Percentiles rank a stretch among this genome's conserved stretches.
phyloP scores from a whole-genome alignment of 192 early-diverging fungal species.

The Coemansia sp. region DNA sequence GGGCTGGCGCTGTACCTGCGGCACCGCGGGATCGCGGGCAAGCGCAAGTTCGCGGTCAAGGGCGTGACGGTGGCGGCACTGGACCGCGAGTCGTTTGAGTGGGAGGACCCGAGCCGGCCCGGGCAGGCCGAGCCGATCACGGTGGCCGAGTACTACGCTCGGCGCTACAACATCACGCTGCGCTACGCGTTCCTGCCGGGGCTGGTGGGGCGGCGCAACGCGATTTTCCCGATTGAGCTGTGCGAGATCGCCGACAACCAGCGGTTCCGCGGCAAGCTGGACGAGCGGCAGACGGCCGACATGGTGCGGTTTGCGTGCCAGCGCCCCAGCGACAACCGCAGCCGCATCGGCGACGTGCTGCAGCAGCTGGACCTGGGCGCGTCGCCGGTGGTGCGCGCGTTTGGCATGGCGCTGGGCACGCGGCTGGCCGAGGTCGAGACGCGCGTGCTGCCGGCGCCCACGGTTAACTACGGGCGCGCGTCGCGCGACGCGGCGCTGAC shows the following conservation, averaged over 20 bases:
- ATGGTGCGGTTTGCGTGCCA: constrained; percentile 94
- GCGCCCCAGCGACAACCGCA: constrained; percentile 74
- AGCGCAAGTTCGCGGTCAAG: constrained; percentile 68
- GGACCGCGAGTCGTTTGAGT: constrained; percentile 66
- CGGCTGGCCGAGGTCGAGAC: constrained; percentile 69
- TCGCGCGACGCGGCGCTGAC: constrained; percentile 51
- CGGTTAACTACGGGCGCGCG: constrained; percentile 58
- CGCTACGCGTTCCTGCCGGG: constrained; percentile 78
- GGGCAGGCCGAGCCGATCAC: constrained; percentile 56
- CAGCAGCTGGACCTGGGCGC: constrained; percentile 58
- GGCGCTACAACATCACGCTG: constrained; percentile 67
- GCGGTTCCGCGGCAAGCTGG: constrained; percentile 75
- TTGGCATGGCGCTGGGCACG: constrained; percentile 64
- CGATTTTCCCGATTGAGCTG: constrained; percentile 87
- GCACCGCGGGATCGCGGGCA: constrained; percentile 57
- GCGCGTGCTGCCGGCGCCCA: constrained; percentile 75
- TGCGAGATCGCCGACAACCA: constrained; percentile 81
- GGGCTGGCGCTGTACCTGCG: constrained; percentile 54
- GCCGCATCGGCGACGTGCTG: constrained; percentile 74
- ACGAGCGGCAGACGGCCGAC: constrained; percentile 83
- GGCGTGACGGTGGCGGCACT: constrained; percentile 67
- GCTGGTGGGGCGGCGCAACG: constrained; percentile 65
- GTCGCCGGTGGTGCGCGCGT: constrained; percentile 72
- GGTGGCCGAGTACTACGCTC: constrained; percentile 75
- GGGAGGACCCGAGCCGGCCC: constrained; percentile 39